phyloP scores from a whole-genome alignment of 352 stramenopile species.

The Pythium volutum region DNA sequence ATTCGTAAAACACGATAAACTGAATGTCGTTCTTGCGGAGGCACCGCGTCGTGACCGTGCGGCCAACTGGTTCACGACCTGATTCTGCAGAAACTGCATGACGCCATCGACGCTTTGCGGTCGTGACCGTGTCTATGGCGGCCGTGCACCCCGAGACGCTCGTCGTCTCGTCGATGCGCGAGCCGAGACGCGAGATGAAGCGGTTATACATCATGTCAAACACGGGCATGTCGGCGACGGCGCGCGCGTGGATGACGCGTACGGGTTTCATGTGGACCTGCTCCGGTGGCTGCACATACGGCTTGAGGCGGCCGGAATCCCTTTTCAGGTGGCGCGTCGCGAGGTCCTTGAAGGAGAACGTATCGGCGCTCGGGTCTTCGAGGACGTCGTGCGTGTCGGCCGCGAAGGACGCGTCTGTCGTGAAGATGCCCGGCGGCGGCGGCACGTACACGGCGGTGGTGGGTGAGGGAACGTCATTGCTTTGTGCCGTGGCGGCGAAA shows the following conservation, averaged over 20 bases:
- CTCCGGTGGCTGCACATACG: slow-evolving; percentile 4
- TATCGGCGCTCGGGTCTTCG: neutral
- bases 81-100: slow-evolving; percentile 83
- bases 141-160: slow-evolving; percentile 44
- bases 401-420: slow-evolving; percentile 17
- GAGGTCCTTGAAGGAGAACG: neutral
- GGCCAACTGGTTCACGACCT: slow-evolving; percentile 77
- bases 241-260: slow-evolving; percentile 65
- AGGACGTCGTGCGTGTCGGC: slow-evolving; percentile 12
- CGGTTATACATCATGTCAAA: slow-evolving; percentile 49
- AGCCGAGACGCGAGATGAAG: slow-evolving; percentile 62
- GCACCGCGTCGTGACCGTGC: slow-evolving; percentile 52
- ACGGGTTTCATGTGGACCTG: slow-evolving; percentile 73
- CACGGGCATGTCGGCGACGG: slow-evolving; percentile 61
- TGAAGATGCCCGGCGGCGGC: slow-evolving; percentile 18
- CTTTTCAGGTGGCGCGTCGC: neutral
- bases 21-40: slow-evolving; percentile 76
- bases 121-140: slow-evolving; percentile 77
- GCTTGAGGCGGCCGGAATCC: slow-evolving; percentile 11
- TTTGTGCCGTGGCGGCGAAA: neutral
- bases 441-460: slow-evolving; percentile 16
- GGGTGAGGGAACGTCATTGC: neutral
- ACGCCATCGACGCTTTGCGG: slow-evolving; percentile 69
- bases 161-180: slow-evolving; percentile 22
- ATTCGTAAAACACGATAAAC: slow-evolving; percentile 82